A percentile compares a stretch with the other conserved stretches of the same genome.
Conservation (phyloP, 2,329 filamentous ascomycete species). For the Xylariaceae sp. region DNA sequence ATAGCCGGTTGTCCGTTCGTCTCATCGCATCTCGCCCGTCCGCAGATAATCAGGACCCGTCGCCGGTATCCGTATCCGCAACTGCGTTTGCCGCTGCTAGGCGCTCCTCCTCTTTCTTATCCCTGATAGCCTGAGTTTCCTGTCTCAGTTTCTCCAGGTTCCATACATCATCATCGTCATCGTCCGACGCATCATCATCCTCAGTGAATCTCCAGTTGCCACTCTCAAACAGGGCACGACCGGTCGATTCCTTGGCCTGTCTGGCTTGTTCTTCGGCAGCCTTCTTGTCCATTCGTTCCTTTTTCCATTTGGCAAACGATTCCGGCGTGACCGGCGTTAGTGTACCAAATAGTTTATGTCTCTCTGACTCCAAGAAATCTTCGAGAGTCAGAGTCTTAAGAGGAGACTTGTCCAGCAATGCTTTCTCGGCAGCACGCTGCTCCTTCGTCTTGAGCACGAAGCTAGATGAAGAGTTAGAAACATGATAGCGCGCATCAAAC, state of each 20-base stretch:
- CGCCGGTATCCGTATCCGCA: slow-evolving; percentile 33
- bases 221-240: slow-evolving; percentile 91
- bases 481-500: background rate
- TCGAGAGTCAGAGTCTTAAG: slow-evolving; percentile 91
- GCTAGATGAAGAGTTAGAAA: slow-evolving; percentile 42
- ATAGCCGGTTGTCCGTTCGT: slow-evolving; percentile 3
- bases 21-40: slow-evolving; percentile 7
- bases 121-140: slow-evolving; percentile 74
- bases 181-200: slow-evolving; percentile 56
- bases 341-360: slow-evolving; percentile 87
- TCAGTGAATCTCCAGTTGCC: slow-evolving; percentile 78
- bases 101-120: slow-evolving; percentile 73
- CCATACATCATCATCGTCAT: slow-evolving; percentile 55
- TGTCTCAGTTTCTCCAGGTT: slow-evolving; percentile 76
- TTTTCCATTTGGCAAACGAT: slow-evolving; percentile 94
- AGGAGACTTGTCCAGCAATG: slow-evolving; percentile 90
- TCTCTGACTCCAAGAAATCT: slow-evolving; percentile 93
- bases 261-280: slow-evolving; percentile 85
- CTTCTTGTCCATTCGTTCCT: slow-evolving; percentile 91
- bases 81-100: slow-evolving; percentile 36
- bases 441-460: slow-evolving; percentile 98
- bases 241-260: slow-evolving; percentile 91
- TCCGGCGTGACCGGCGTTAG: slow-evolving; percentile 93
- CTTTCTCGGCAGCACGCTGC: slow-evolving; percentile 91
- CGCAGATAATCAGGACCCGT: slow-evolving; percentile 30